phyloP scores from a whole-genome alignment of 768 basidiomycete genomes.

The Dacryopinax spathularia region DNA sequence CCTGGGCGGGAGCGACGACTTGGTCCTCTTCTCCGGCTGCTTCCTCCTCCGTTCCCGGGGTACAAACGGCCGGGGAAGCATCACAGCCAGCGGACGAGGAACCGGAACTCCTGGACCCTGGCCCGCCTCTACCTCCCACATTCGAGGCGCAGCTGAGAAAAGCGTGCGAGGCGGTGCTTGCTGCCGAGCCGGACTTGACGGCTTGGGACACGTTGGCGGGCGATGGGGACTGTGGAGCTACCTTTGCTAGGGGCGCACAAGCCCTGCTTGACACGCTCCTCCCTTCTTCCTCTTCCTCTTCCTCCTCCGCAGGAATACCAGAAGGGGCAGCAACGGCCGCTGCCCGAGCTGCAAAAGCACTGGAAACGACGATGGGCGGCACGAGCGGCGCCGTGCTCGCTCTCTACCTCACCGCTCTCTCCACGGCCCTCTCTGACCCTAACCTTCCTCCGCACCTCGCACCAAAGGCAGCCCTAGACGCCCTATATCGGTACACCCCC shows the following conservation, averaged over 20 bases:
- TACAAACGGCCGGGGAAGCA: not conserved
- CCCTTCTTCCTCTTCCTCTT: too few species aligned
- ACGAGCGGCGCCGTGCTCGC: slow-evolving; percentile 34
- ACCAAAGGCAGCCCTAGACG: slow-evolving; percentile 32
- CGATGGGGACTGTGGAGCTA: slow-evolving; percentile 62
- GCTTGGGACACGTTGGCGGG: slow-evolving; percentile 82
- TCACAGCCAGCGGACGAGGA: not conserved
- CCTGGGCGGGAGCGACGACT: slow-evolving; percentile 28
- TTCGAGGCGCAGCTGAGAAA: slow-evolving; percentile 43
- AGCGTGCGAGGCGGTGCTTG: slow-evolving; percentile 53
- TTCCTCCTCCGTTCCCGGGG: too few species aligned
- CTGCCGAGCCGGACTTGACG: slow-evolving; percentile 80
- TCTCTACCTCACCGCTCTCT: not conserved
- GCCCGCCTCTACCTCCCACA: slow-evolving; percentile 24
- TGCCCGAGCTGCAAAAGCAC: slow-evolving; percentile 25
- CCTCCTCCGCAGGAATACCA: too few species aligned
- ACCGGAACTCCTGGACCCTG: slow-evolving; percentile 17
- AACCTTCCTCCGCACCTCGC: not conserved
- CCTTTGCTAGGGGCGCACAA: slow-evolving; percentile 51
- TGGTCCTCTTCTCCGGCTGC: not conserved
- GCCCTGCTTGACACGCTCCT: not conserved
- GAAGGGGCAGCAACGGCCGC: not conserved
- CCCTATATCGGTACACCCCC: slow-evolving; percentile 69
- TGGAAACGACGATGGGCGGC: slow-evolving; percentile 43
- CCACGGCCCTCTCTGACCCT: not conserved